A percentile compares a stretch with the other conserved stretches of the same genome.
Evolutionary conservation across 2,329 filamentous ascomycete species (phyloP).

Genomic region (Diaporthe aspalathi): DNA sequence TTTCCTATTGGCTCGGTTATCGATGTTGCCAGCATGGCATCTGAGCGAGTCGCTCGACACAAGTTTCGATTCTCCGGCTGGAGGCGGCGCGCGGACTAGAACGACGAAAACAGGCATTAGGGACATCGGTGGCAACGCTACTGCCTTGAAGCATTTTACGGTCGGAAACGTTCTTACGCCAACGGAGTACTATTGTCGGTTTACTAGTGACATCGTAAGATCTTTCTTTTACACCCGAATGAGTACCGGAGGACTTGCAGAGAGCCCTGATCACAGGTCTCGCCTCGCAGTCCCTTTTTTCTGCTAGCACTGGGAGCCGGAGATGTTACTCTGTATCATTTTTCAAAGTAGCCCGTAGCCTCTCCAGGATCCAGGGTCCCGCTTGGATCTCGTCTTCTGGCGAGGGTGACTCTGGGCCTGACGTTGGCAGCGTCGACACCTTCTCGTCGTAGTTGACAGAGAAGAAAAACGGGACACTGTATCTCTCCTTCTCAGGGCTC

Average conservation of each 20-base stretch:
- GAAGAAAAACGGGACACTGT: constrained; percentile 38
- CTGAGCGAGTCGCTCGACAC: not conserved
- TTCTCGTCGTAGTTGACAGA: constrained; percentile 36
- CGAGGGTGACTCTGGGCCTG: not conserved
- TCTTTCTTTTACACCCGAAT: not conserved
- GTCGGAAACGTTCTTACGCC: not conserved
- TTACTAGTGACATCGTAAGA: not conserved
- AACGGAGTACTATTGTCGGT: too few species aligned
- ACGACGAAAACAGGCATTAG: not conserved
- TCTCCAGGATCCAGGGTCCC: constrained; percentile 23
- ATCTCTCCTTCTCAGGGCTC: constrained; percentile 28
- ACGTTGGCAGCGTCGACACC: constrained; percentile 47
- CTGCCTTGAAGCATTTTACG: not conserved
- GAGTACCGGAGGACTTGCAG: not conserved
- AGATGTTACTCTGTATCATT: not conserved
- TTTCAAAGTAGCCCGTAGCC: constrained; percentile 24
- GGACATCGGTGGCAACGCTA: not conserved
- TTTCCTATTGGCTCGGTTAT: not conserved
- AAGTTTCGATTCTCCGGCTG: not conserved
- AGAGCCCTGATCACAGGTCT: not conserved
- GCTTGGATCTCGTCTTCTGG: constrained; percentile 5
- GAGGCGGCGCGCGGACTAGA: not conserved
- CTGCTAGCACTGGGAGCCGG: too few species aligned
- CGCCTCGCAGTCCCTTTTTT: too few species aligned
- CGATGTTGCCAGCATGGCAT: not conserved